phyloP scores from a whole-genome alignment of 805 yeast genomes.

The Pichia thaimueangensis region DNA sequence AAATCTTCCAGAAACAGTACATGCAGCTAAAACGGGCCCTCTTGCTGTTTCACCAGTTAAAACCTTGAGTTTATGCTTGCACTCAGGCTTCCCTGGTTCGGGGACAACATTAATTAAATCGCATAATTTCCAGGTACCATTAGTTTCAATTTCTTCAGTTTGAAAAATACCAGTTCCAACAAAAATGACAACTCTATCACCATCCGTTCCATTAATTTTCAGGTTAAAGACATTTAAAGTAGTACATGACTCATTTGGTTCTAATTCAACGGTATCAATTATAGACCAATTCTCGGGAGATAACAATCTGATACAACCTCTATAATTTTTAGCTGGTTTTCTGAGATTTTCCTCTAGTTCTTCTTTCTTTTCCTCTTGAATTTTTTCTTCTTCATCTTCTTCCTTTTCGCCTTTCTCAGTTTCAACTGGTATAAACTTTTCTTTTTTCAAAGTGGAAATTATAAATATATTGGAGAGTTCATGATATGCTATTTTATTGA shows the following conservation, averaged over 20 bases:
- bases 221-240: slow-evolving; percentile 45
- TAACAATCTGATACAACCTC: slow-evolving; percentile 56
- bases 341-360: slow-evolving; percentile 47
- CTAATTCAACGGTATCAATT: slow-evolving; percentile 62
- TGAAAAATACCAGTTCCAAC: slow-evolving; percentile 74
- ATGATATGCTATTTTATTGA: slow-evolving; percentile 65
- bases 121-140: slow-evolving; percentile 68
- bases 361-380: slow-evolving; percentile 49
- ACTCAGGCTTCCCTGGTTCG: slow-evolving; percentile 81
- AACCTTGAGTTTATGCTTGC: slow-evolving; percentile 69
- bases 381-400: slow-evolving; percentile 42
- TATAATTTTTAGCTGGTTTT: slow-evolving; percentile 45
- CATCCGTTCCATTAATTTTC: slow-evolving; percentile 37
- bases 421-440: slow-evolving; percentile 59
- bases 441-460: slow-evolving; percentile 51
- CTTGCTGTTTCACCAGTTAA: slow-evolving; percentile 66
- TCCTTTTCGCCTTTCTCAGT: slow-evolving; percentile 60
- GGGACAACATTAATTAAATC: slow-evolving; percentile 83
- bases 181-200: slow-evolving; percentile 40
- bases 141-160: slow-evolving; percentile 73
- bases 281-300: slow-evolving; percentile 74
- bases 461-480: slow-evolving; percentile 56
- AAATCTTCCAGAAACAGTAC: slow-evolving; percentile 78
- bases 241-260: slow-evolving; percentile 60
- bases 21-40: slow-evolving; percentile 76